A percentile compares a stretch with the other conserved stretches of the same genome.
phyloP scores from a whole-genome alignment of 495 filamentous ascomycete genomes.

The Hypoxylon trugodes region DNA sequence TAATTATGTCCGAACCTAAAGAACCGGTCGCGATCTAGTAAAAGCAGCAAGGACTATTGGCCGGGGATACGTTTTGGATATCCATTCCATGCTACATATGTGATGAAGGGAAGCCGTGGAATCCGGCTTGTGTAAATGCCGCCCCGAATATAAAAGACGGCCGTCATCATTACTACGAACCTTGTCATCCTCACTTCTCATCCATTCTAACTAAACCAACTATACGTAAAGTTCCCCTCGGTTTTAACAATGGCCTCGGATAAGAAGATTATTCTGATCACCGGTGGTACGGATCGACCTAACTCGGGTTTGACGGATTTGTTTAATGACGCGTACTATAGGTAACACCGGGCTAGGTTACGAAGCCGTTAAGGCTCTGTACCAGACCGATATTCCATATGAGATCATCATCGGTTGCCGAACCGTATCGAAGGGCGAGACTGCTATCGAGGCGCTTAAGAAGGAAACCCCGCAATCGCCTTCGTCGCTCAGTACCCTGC shows the following conservation, averaged over 20 bases:
- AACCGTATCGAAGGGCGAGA: constrained; percentile 52
- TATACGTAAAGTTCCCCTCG: background rate
- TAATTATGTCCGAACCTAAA: no score
- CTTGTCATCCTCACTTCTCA: background rate
- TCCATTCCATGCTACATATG: no score
- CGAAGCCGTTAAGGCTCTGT: constrained; percentile 57
- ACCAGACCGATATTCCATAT: constrained; percentile 51
- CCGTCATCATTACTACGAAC: no score
- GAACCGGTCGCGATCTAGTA: background rate
- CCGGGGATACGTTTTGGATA: no score
- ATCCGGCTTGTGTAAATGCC: no score
- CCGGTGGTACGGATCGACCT: constrained; percentile 37
- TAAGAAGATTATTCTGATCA: constrained; percentile 43
- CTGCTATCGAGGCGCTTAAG: constrained; percentile 48
- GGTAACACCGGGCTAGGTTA: constrained; percentile 61
- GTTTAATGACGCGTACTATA: constrained; percentile 13
- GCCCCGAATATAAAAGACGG: no score
- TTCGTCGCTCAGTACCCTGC: constrained; percentile 49
- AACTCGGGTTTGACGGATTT: background rate
- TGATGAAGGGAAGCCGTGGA: no score
- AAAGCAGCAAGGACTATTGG: no score
- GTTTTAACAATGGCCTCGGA: constrained; percentile 37
- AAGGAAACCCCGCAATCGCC: constrained; percentile 48
- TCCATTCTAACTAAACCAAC: background rate
- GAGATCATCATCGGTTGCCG: constrained; percentile 59